Evolutionary conservation across 2,329 filamentous ascomycete genomes (phyloP).

Genomic region (Aspergillus terreus): DNA sequence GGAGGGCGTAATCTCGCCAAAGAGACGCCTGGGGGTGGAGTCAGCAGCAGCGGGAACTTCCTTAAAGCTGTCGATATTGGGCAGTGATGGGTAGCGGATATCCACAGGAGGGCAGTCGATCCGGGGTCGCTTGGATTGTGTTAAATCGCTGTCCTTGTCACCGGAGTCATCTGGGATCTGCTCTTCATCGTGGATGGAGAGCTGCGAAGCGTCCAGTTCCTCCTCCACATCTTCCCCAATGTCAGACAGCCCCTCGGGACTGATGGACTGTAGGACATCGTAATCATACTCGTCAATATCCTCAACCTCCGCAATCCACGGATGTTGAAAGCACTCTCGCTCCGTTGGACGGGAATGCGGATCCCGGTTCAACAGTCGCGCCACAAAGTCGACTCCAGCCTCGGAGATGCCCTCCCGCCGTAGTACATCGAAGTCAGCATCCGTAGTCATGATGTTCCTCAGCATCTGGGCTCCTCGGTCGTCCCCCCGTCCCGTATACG

Average conservation of each 20-base stretch:
- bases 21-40: slow-evolving; percentile 46
- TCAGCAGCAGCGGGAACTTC: slow-evolving; percentile 22
- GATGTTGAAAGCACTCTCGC: slow-evolving; percentile 63
- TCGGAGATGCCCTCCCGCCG: slow-evolving; percentile 57
- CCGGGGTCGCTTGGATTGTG: slow-evolving; percentile 34
- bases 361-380: slow-evolving; percentile 75
- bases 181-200: slow-evolving; percentile 55
- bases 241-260: slow-evolving; percentile 31
- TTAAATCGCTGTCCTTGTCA: slow-evolving; percentile 30
- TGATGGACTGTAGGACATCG: slow-evolving; percentile 54
- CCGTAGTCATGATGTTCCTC: slow-evolving; percentile 73
- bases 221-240: slow-evolving; percentile 39
- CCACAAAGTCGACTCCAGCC: slow-evolving; percentile 68
- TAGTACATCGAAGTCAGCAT: slow-evolving; percentile 65
- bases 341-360: slow-evolving; percentile 75
- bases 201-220: slow-evolving; percentile 55
- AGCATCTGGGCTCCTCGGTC: slow-evolving; percentile 76
- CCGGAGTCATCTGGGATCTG: slow-evolving; percentile 30
- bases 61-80: slow-evolving; percentile 34
- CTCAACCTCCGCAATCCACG: slow-evolving; percentile 64
- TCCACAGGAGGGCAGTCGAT: slow-evolving; percentile 28
- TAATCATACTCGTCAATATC: slow-evolving; percentile 62
- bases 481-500: slow-evolving; percentile 74
- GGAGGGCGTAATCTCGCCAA: slow-evolving; percentile 59
- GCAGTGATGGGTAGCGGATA: slow-evolving; percentile 43